Percentiles rank a stretch among this genome's conserved stretches.
Evolutionary conservation across 495 filamentous ascomycete species (phyloP).

Genomic region (Sphaerosporella brunnea): DNA sequence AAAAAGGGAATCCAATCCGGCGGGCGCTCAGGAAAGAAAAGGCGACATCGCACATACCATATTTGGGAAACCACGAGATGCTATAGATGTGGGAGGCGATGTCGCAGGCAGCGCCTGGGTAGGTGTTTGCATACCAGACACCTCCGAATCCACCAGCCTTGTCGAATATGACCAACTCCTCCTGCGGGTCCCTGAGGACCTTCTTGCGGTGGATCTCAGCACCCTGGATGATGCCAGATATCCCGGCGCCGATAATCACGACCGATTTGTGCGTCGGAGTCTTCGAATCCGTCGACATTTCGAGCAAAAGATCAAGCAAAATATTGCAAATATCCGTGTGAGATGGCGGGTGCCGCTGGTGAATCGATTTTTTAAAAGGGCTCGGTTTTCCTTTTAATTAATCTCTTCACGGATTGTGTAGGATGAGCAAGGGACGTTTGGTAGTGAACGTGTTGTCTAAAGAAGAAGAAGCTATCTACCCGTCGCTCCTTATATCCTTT

Average conservation of each 20-base stretch:
- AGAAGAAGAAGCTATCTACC: too few species aligned
- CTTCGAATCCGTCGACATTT: conserved; percentile 35
- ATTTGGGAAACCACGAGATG: conserved; percentile 21
- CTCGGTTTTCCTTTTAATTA: too few species aligned
- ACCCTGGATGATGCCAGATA: conserved; percentile 49
- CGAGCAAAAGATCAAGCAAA: too few species aligned
- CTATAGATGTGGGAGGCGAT: conserved; percentile 23
- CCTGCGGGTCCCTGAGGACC: background rate
- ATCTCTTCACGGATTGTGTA: too few species aligned
- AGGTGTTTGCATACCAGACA: conserved; percentile 5
- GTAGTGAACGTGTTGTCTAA: too few species aligned
- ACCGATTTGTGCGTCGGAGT: conserved; percentile 33
- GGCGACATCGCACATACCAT: background rate
- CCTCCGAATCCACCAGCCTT: conserved; percentile 3
- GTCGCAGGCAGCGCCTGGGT: conserved; percentile 17
- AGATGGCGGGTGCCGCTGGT: too few species aligned
- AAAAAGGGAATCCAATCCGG: background rate
- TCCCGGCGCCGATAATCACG: conserved; percentile 76
- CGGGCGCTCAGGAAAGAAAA: too few species aligned
- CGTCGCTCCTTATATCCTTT: too few species aligned
- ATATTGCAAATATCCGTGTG: too few species aligned
- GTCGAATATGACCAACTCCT: conserved; percentile 6
- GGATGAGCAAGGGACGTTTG: too few species aligned
- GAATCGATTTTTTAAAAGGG: too few species aligned
- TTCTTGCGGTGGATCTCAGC: conserved; percentile 1